Evolutionary conservation across 2,329 filamentous ascomycete genomes (phyloP).

Genomic region (Bimuria novae-zelandiae): DNA sequence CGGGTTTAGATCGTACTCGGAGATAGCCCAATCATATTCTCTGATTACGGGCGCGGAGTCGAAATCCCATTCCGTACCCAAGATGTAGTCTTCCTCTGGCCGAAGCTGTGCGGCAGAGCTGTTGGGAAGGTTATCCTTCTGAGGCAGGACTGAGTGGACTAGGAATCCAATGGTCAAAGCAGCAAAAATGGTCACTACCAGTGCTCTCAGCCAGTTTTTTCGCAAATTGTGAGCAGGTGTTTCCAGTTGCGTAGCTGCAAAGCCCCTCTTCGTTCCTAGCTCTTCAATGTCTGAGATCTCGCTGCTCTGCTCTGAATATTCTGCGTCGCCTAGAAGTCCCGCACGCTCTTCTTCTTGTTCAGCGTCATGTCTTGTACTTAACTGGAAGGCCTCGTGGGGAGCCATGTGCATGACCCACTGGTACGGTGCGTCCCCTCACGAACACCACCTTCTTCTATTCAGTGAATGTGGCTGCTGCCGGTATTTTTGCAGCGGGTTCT

Average conservation of each 20-base stretch:
- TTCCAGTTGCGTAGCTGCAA: background rate
- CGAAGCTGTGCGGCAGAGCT: conserved; percentile 17
- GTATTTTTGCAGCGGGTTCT: background rate
- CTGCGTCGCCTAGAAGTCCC: conserved; percentile 23
- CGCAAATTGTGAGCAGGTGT: conserved; percentile 1
- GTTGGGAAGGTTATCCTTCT: background rate
- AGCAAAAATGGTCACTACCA: conserved; percentile 17
- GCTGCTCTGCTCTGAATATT: conserved; percentile 10
- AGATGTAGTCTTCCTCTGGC: conserved; percentile 51
- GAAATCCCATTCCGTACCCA: conserved; percentile 63
- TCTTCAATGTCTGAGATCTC: conserved; percentile 17
- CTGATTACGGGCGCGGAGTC: conserved; percentile 55
- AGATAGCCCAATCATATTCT: conserved; percentile 65
- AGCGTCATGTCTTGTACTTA: conserved; percentile 11
- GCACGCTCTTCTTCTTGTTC: conserved; percentile 24
- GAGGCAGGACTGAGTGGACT: conserved; percentile 17
- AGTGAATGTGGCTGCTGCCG: background rate
- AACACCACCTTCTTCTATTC: no score
- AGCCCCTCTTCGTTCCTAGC: conserved; percentile 12
- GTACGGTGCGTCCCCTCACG: no score
- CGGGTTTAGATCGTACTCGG: conserved; percentile 62
- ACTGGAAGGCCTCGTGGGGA: conserved; percentile 10
- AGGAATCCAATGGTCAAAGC: conserved; percentile 21
- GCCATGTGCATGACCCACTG: background rate
- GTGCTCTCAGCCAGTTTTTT: conserved; percentile 15